Evolutionary conservation across 2,329 filamentous ascomycete genomes (phyloP).

Genomic region (Beauveria bassiana): DNA sequence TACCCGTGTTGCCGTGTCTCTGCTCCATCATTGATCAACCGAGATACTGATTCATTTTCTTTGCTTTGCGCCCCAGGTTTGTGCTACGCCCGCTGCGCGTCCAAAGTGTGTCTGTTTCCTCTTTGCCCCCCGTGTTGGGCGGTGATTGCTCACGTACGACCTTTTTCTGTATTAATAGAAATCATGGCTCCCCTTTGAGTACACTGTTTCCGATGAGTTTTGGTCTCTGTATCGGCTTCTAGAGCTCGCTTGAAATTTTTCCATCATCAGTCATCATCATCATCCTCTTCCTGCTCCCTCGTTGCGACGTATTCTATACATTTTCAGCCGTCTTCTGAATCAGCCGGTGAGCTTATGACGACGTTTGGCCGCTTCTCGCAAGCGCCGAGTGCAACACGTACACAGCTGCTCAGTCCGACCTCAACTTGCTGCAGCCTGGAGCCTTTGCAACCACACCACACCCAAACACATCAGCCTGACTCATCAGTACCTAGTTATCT

Average conservation of each 20-base stretch:
- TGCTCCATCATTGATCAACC: not conserved
- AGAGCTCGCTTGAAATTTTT: no score
- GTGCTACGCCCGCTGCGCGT: not conserved
- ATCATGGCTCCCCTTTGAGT: not conserved
- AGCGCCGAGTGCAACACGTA: not conserved
- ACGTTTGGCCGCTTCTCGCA: not conserved
- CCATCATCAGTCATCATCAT: no score
- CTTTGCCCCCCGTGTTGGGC: not conserved
- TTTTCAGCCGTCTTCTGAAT: not conserved
- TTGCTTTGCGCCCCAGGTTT: not conserved
- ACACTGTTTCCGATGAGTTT: not conserved
- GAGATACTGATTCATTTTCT: not conserved
- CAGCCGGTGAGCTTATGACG: not conserved
- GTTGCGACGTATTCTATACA: not conserved
- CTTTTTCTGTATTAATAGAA: not conserved
- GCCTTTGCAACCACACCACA: not conserved
- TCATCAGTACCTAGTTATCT: not conserved
- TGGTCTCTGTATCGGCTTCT: not conserved
- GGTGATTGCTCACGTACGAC: slow-evolving; percentile 1
- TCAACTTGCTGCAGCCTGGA: not conserved
- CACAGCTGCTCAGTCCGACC: not conserved
- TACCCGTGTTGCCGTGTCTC: not conserved
- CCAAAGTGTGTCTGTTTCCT: not conserved
- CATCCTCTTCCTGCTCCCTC: not conserved
- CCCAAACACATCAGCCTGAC: slow-evolving; percentile 6